Base-by-base conservation (phyloP, 1,284 basidiomycete genomes). In the Rhodotorula sp. region DNA sequence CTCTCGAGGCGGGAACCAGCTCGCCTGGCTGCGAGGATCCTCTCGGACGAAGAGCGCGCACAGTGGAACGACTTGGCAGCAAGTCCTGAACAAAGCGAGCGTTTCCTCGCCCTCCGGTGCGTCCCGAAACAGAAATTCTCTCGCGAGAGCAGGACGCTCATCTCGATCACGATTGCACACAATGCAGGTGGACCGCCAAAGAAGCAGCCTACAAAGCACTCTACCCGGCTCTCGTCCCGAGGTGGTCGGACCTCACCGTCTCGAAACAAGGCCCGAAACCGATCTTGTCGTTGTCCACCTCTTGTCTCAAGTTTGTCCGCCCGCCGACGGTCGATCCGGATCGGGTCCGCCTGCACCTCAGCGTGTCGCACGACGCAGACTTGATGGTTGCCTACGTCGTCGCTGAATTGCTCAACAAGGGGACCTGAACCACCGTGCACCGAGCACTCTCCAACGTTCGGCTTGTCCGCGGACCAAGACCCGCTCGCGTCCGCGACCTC, bases 191-290 rank as follows among this genome's bases (percentile, higher is more conserved):
- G 79, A 70, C 79, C 16, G 79, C 78, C 12, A 80, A 80, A 65
- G 79, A 80, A 71, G 79, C 79, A 1, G 77, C 77, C 4, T 80
- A 77, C 70, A 80, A 80, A 55, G 79, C 79, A 0, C 63, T 79
- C 12, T 78, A 76, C 67, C 76, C 79, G 0, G 14, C 49, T 7
- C 26, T 60, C 34, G 54, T 31, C 0, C 59, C 70, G 3, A 66
- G 64, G 2, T 80, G 79, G 79, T 76, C 78, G 48, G 69, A 79
- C 23, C 58, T 78, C 56, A 60, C 62, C 45, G 54, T 78, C 5
- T 19, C 49, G n/a, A 73, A 68, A 38, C 38, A 21, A 26, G 66
- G 62, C 52, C 64, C 54, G 31, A 72, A 72, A 43, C 70, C 70
- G 15, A 18, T 21, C n/a, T 60, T 76, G 58, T 50, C 19, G 18